Conservation (phyloP, 1,284 basidiomycete species). For the Takashimella tepidaria region DNA sequence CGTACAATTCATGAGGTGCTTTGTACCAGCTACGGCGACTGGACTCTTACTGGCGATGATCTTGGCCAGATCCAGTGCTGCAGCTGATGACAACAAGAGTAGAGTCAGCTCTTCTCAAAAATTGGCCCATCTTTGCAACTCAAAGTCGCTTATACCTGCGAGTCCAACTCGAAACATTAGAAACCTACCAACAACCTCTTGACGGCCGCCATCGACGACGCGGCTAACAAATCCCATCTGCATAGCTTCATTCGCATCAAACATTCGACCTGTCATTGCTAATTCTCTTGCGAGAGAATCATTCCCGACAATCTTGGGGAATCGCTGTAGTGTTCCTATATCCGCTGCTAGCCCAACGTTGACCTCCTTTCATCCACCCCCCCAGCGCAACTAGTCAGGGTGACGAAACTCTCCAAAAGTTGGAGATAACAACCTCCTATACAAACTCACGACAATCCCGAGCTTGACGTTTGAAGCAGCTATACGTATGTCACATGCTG, state of each 20-base stretch:
- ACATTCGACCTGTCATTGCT: constrained; percentile 69
- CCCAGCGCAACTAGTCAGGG: constrained; percentile 1
- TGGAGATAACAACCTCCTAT: too few relatives aligned
- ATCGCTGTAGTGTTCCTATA: constrained; percentile 78
- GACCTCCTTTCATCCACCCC: too few relatives aligned
- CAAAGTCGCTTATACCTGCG: constrained; percentile 50
- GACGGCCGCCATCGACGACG: constrained; percentile 63
- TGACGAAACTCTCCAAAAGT: too few relatives aligned
- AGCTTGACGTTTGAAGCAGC: constrained; percentile 62
- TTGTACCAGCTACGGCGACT: constrained; percentile 73
- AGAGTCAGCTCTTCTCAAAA: neutral
- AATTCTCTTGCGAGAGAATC: constrained; percentile 73
- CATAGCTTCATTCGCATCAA: constrained; percentile 65
- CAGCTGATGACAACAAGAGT: constrained; percentile 35
- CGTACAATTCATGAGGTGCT: constrained; percentile 58
- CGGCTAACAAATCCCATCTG: constrained; percentile 71
- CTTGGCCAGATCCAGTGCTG: constrained; percentile 63
- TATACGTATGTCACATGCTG: constrained; percentile 76
- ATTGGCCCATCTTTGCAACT: neutral
- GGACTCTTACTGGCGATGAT: constrained; percentile 74
- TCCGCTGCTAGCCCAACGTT: constrained; percentile 87
- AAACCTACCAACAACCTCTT: constrained; percentile 50
- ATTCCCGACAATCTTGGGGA: constrained; percentile 78
- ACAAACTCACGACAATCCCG: constrained; percentile 63
- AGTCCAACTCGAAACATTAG: neutral